Conservation (phyloP, 805 yeast genomes). For the Ogataea naganishii region DNA sequence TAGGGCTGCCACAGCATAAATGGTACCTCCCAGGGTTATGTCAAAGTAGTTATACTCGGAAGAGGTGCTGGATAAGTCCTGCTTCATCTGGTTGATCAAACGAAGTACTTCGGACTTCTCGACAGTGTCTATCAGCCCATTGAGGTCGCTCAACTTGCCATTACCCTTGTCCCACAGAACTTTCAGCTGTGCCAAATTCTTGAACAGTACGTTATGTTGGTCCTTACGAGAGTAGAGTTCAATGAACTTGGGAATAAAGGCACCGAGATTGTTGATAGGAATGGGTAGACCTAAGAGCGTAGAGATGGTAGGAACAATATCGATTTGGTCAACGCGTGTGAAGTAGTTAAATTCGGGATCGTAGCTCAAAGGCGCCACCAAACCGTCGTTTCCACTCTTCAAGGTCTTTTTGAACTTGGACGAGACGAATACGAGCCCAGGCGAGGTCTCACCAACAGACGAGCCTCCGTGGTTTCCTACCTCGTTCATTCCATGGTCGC, state of each 20-base stretch:
- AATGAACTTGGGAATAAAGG: conserved; percentile 51
- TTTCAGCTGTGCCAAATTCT: conserved; percentile 52
- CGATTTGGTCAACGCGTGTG: conserved; percentile 51
- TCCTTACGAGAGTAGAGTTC: conserved; percentile 36
- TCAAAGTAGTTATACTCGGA: conserved; percentile 61
- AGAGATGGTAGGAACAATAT: conserved; percentile 63
- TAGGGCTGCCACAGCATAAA: conserved; percentile 23
- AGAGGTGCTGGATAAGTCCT: conserved; percentile 45
- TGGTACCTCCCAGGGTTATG: conserved; percentile 33
- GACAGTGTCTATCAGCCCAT: conserved; percentile 7
- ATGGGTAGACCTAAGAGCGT: conserved; percentile 54
- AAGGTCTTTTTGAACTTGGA: conserved; percentile 36
- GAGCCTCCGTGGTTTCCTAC: conserved; percentile 97
- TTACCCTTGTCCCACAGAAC: conserved; percentile 35
- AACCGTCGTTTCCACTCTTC: conserved; percentile 10
- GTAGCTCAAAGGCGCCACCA: conserved; percentile 28
- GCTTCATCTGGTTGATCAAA: conserved; percentile 41
- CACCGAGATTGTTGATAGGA: conserved; percentile 70
- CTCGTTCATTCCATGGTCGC: conserved; percentile 97
- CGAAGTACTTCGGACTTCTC: conserved; percentile 7
- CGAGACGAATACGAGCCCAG: conserved; percentile 69
- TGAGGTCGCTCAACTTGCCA: conserved; percentile 12
- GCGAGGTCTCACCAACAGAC: conserved; percentile 82
- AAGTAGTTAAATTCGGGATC: conserved; percentile 45
- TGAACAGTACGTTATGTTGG: conserved; percentile 29